These are phyloP conservation scores for Takashimella tepidaria DNA, from an alignment of 1,284 basidiomycete genomes.

Conservation along the genomic window DNA sequence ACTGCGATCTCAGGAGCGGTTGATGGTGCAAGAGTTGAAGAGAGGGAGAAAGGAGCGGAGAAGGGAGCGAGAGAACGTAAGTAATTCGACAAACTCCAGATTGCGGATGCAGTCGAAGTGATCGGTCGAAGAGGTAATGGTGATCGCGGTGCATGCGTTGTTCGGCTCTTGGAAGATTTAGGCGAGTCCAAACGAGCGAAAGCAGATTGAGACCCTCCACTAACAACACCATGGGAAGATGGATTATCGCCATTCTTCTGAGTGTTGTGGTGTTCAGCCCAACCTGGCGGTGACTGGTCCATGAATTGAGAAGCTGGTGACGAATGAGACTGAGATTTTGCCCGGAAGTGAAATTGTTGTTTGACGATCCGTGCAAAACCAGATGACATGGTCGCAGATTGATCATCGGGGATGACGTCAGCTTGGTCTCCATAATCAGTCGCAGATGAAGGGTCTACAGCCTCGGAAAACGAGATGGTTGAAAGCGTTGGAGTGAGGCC, in stretches of 20 bases:
- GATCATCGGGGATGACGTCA: constrained; percentile 32
- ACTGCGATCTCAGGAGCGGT: not conserved
- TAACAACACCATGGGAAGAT: not conserved
- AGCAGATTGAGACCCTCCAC: not conserved
- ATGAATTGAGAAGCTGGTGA: not conserved
- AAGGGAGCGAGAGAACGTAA: constrained; percentile 40
- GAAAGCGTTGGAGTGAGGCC: constrained; percentile 40
- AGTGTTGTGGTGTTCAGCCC: constrained; percentile 5
- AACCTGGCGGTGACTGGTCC: not conserved
- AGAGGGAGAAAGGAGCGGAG: constrained; percentile 7
- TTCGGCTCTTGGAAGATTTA: not conserved
- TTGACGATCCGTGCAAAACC: constrained; percentile 7
- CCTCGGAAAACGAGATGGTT: constrained; percentile 41
- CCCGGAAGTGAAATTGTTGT: constrained; percentile 1
- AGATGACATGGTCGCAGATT: constrained; percentile 24
- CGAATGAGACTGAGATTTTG: not conserved
- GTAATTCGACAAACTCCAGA: constrained; percentile 39
- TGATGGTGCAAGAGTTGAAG: not conserved
- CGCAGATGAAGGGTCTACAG: constrained; percentile 28
- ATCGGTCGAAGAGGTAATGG: constrained; percentile 26
- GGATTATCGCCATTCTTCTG: not conserved
- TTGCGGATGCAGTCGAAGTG: constrained; percentile 25
- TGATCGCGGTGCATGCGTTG: constrained; percentile 1
- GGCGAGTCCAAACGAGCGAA: not conserved
- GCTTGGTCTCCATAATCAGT: constrained; percentile 25